Evolutionary conservation across 2,329 filamentous ascomycete genomes (phyloP).

Genomic region (Aureobasidium lini): DNA sequence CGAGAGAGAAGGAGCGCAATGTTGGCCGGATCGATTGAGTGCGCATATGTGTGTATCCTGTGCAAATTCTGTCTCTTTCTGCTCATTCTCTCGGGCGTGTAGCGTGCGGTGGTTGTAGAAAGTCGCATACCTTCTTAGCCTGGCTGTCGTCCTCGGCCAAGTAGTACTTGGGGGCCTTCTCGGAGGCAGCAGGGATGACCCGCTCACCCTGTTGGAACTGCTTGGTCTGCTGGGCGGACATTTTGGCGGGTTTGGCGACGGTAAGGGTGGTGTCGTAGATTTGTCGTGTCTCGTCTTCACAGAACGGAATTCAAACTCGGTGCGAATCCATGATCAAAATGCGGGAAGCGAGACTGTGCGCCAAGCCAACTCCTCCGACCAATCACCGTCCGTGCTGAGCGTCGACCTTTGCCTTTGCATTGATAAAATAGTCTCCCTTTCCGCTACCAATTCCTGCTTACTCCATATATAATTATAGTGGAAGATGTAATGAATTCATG

Average conservation of each 20-base stretch:
- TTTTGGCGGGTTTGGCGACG: constrained; percentile 14
- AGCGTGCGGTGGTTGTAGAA: neutral
- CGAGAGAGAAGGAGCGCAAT: constrained; percentile 6
- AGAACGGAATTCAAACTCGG: neutral
- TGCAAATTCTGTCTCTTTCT: constrained; percentile 1
- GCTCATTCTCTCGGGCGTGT: constrained; percentile 1
- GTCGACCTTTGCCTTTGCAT: neutral
- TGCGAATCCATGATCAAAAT: neutral
- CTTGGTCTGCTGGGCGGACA: constrained; percentile 55
- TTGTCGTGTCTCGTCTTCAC: constrained; percentile 9
- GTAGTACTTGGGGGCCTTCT: constrained; percentile 99
- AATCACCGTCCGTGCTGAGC: neutral
- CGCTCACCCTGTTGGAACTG: constrained; percentile 96
- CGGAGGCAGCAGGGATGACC: constrained; percentile 73
- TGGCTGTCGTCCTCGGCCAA: constrained; percentile 83
- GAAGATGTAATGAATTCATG: too few relatives aligned
- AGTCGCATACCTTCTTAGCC: constrained; percentile 81
- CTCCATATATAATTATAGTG: neutral
- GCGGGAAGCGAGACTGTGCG: constrained; percentile 10
- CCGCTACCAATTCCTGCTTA: neutral
- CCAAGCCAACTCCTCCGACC: neutral
- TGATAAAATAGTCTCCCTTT: neutral
- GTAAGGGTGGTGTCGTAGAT: constrained; percentile 9
- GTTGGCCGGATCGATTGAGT: neutral
- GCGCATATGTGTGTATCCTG: neutral